Evolutionary conservation across 805 yeast genomes (phyloP).

Genomic region (Torulaspora indica): DNA sequence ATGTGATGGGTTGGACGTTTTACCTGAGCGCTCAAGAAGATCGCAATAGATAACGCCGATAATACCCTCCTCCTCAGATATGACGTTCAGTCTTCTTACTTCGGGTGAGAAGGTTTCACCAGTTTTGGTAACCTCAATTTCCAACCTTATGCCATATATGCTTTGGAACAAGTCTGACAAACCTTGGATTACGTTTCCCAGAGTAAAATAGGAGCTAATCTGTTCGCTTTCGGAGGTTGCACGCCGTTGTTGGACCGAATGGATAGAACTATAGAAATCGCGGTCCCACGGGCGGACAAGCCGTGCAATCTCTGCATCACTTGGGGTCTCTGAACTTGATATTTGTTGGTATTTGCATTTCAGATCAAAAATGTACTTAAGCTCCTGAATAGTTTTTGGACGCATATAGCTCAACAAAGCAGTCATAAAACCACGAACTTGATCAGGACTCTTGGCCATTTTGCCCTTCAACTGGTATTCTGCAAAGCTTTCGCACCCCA

Average conservation of each 20-base stretch:
- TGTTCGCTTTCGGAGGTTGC: slow-evolving; percentile 40
- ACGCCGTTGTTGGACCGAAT: slow-evolving; percentile 27
- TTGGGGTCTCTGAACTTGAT: slow-evolving; percentile 15
- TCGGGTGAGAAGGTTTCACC: slow-evolving; percentile 90
- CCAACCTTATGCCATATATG: slow-evolving; percentile 72
- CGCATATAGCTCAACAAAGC: slow-evolving; percentile 51
- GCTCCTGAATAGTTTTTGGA: slow-evolving; percentile 56
- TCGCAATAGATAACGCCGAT: slow-evolving; percentile 87
- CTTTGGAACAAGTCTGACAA: slow-evolving; percentile 62
- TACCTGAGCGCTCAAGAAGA: slow-evolving; percentile 69
- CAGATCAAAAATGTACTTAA: slow-evolving; percentile 44
- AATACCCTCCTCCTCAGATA: slow-evolving; percentile 55
- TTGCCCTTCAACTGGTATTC: slow-evolving; percentile 82
- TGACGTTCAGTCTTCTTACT: slow-evolving; percentile 76
- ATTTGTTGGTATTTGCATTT: slow-evolving; percentile 29
- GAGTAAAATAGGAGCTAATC: slow-evolving; percentile 68
- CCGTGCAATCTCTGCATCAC: slow-evolving; percentile 41
- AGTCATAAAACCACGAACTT: slow-evolving; percentile 64
- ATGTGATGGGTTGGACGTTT: slow-evolving; percentile 86
- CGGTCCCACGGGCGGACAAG: slow-evolving; percentile 87
- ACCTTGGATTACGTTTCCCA: slow-evolving; percentile 84
- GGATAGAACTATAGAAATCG: slow-evolving; percentile 51
- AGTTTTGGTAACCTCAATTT: slow-evolving; percentile 53
- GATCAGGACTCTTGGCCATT: slow-evolving; percentile 78
- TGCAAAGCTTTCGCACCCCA: slow-evolving; percentile 67